These are phyloP conservation scores for Sugiyamaella paludigena DNA, from an alignment of 1,139 yeast species.

Conservation along the genomic window DNA sequence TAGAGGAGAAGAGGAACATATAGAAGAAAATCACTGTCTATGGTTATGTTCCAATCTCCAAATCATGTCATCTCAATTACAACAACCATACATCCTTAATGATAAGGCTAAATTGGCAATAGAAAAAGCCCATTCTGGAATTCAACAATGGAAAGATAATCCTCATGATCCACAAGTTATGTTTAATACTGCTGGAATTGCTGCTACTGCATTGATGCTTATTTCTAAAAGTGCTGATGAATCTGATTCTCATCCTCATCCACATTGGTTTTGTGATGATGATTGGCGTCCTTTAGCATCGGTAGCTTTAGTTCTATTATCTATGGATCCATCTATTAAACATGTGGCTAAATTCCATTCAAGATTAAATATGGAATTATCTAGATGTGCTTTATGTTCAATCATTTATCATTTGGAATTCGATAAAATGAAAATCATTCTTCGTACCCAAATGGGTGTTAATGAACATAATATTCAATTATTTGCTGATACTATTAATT, in stretches of 20 bases:
- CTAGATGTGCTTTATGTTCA: conserved; percentile 20
- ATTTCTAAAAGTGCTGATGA: no score
- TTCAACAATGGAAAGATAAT: background rate
- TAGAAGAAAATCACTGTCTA: no score
- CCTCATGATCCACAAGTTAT: background rate
- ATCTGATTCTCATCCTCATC: background rate
- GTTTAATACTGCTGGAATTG: no score
- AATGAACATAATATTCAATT: conserved; percentile 12
- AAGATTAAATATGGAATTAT: conserved; percentile 10
- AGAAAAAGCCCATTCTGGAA: conserved; percentile 1
- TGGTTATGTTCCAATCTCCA: no score
- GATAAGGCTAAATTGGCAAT: conserved; percentile 4
- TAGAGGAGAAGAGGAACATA: no score
- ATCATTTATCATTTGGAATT: conserved; percentile 19
- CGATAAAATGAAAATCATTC: conserved; percentile 8
- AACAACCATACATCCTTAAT: background rate
- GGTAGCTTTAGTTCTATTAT: conserved; percentile 17
- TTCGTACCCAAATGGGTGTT: conserved; percentile 13
- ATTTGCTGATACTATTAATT: conserved; percentile 7
- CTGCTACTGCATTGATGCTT: no score
- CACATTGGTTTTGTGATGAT: conserved; percentile 26
- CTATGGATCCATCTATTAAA: conserved; percentile 7
- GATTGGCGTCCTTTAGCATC: conserved; percentile 21
- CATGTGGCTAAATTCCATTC: conserved; percentile 7
- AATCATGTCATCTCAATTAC: no score